These are phyloP conservation scores for Stentor coeruleus DNA, from an alignment of 73 alveolate species.

Conservation along the genomic window DNA sequence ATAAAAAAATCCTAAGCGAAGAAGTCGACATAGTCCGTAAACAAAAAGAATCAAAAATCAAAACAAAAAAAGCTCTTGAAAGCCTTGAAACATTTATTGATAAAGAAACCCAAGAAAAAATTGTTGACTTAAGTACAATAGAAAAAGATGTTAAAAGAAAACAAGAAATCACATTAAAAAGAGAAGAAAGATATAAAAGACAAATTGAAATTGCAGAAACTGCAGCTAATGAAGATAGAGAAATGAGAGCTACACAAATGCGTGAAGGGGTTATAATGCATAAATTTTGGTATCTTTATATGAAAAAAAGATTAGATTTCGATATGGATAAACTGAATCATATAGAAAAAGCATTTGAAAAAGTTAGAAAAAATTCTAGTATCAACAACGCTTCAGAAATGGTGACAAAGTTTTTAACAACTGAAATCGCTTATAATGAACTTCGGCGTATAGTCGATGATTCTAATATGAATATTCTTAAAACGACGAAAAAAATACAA, in stretches of 20 bases:
- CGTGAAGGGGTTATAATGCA: constrained; percentile 57
- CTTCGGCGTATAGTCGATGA: constrained; percentile 52
- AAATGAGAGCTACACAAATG: constrained; percentile 54
- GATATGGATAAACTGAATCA: constrained; percentile 52
- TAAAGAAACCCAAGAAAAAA: constrained; percentile 46
- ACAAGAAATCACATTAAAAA: constrained; percentile 49
- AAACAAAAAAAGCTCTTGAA: constrained; percentile 51
- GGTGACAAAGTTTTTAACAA: constrained; percentile 55
- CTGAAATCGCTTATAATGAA: constrained; percentile 59
- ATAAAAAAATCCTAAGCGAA: constrained; percentile 31
- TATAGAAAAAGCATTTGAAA: constrained; percentile 66
- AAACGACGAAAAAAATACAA: constrained; percentile 43
- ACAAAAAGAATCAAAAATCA: constrained; percentile 39
- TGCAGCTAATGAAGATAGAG: constrained; percentile 75
- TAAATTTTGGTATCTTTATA: constrained; percentile 48
- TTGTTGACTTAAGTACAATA: constrained; percentile 50
- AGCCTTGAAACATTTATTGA: constrained; percentile 40
- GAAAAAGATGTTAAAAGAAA: constrained; percentile 50
- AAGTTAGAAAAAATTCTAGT: constrained; percentile 60
- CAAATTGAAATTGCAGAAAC: constrained; percentile 69
- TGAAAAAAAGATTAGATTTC: constrained; percentile 51
- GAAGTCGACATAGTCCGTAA: constrained; percentile 48
- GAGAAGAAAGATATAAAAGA: constrained; percentile 59
- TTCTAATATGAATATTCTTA: constrained; percentile 47
- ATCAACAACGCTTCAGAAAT: constrained; percentile 57